phyloP scores from a whole-genome alignment of 257 asterid species.

The Solanum sitiens region DNA sequence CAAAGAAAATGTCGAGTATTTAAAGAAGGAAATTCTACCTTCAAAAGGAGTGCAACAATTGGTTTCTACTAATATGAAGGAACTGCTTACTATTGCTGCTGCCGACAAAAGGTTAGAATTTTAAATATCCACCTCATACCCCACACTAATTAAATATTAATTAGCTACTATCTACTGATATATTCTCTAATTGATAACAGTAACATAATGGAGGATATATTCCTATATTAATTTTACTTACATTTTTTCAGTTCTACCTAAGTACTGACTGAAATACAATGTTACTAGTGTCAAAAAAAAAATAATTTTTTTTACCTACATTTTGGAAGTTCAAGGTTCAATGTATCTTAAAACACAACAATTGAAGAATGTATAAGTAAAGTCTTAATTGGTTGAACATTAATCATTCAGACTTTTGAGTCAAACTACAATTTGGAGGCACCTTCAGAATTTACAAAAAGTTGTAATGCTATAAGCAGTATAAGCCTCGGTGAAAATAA shows the following conservation, averaged over 20 bases:
- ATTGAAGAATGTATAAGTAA: not conserved
- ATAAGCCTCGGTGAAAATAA: not conserved
- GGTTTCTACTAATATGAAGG: conserved; percentile 80
- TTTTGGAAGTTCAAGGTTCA: not conserved
- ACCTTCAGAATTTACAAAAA: not conserved
- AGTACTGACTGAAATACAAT: too few species aligned
- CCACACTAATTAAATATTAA: not conserved
- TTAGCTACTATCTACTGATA: not conserved
- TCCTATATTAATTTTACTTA: not conserved
- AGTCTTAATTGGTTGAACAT: not conserved
- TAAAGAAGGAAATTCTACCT: conserved; percentile 72
- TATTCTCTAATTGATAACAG: not conserved
- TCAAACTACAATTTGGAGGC: not conserved
- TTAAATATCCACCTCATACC: not conserved
- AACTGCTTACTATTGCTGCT: conserved; percentile 86
- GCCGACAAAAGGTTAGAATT: conserved; percentile 77
- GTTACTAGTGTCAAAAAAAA: too few species aligned
- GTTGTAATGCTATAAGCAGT: not conserved
- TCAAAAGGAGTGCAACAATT: conserved; percentile 73
- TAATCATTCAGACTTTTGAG: not conserved
- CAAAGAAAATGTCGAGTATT: conserved; percentile 49
- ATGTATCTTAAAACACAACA: not conserved
- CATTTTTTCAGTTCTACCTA: not conserved
- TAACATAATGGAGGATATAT: not conserved
- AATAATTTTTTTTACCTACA: not conserved